Evolutionary conservation across 2,329 filamentous ascomycete species (phyloP).

Genomic region (Epichloe hybrida): DNA sequence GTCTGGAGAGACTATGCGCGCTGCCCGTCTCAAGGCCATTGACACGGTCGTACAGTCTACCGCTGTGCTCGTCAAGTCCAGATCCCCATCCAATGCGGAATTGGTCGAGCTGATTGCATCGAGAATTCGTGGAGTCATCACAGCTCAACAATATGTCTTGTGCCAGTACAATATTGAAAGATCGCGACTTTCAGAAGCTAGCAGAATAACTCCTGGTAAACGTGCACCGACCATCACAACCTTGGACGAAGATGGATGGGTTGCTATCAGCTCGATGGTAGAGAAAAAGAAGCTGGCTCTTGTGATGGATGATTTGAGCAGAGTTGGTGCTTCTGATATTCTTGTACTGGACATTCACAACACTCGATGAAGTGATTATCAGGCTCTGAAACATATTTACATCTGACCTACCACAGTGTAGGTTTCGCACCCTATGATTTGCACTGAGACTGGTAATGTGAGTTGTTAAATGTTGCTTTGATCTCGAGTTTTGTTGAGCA

Average conservation of each 20-base stretch:
- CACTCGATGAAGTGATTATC: constrained; percentile 32
- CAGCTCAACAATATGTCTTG: constrained; percentile 82
- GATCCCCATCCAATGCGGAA: constrained; percentile 62
- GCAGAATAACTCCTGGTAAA: constrained; percentile 79
- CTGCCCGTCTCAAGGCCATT: constrained; percentile 84
- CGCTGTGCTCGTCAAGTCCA: constrained; percentile 86
- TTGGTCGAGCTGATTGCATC: constrained; percentile 75
- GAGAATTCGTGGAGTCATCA: constrained; percentile 86
- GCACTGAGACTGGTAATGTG: neutral
- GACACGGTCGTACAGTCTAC: constrained; percentile 83
- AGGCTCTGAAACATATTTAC: neutral
- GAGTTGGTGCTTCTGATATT: constrained; percentile 70
- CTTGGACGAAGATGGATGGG: constrained; percentile 80
- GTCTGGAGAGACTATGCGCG: constrained; percentile 96
- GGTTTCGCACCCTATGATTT: no score
- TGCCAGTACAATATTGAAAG: constrained; percentile 93
- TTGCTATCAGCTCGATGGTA: constrained; percentile 90
- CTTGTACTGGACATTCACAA: constrained; percentile 79
- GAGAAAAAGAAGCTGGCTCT: constrained; percentile 72
- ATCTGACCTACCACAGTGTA: no score
- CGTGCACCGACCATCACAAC: constrained; percentile 85
- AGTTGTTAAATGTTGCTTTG: neutral
- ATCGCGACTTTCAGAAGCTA: constrained; percentile 49
- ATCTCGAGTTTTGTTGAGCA: no score
- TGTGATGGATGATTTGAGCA: constrained; percentile 73